These are phyloP conservation scores for Bertia moriformis DNA, from an alignment of 2,329 filamentous ascomycete species.

Conservation along the genomic window DNA sequence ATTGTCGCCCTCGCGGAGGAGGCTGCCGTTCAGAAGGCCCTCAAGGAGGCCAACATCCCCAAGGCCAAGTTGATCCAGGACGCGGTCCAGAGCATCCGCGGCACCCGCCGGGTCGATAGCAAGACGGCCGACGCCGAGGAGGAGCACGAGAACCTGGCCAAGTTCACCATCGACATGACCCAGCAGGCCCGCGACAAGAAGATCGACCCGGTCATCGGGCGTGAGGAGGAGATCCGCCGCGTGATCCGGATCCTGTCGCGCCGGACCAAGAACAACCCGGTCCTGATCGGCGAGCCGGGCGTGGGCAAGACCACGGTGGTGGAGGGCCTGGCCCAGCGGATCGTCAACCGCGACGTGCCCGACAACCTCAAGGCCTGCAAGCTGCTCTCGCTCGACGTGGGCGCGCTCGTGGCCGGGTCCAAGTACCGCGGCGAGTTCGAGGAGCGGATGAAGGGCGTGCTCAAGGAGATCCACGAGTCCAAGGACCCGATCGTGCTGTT, in stretches of 20 bases:
- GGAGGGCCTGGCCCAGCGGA: slow-evolving; percentile 85
- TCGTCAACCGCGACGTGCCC: slow-evolving; percentile 91
- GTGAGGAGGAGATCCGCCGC: slow-evolving; percentile 87
- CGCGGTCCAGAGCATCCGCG: slow-evolving; percentile 77
- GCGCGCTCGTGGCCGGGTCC: slow-evolving; percentile 86
- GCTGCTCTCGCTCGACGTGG: slow-evolving; percentile 86
- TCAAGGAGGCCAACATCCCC: slow-evolving; percentile 79
- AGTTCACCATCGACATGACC: slow-evolving; percentile 98
- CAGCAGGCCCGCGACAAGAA: slow-evolving; percentile 91
- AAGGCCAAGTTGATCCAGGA: slow-evolving; percentile 81
- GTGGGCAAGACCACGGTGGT: slow-evolving; percentile 98
- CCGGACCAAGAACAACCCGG: slow-evolving; percentile 96
- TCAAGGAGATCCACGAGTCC: slow-evolving; percentile 90
- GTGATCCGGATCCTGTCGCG: slow-evolving; percentile 83
- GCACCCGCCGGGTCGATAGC: slow-evolving; percentile 84
- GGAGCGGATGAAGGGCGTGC: slow-evolving; percentile 95
- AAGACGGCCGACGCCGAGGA: slow-evolving; percentile 87
- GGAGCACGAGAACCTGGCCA: slow-evolving; percentile 89
- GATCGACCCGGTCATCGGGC: slow-evolving; percentile 90
- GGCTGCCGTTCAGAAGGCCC: slow-evolving; percentile 50
- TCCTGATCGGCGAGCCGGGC: slow-evolving; percentile 93
- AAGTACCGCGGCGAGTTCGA: slow-evolving; percentile 98
- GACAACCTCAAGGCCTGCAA: slow-evolving; percentile 89
- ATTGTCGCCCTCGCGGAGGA: slow-evolving; percentile 80
- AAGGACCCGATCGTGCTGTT: slow-evolving; percentile 97